These are phyloP conservation scores for Suaeda aralocaspica DNA, from an alignment of 148 eudicot genomes.

Conservation along the genomic window DNA sequence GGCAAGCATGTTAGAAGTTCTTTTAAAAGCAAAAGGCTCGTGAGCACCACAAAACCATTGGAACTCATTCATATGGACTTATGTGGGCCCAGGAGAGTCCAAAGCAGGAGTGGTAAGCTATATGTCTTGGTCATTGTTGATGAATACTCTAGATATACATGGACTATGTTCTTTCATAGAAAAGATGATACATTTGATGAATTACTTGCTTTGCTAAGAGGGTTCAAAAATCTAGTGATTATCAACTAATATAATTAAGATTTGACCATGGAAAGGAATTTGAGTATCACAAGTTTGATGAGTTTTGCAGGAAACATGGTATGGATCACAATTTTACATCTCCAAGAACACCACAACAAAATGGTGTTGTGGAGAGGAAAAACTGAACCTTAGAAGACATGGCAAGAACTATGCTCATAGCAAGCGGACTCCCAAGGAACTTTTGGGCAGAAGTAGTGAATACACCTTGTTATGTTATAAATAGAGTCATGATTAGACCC, in stretches of 20 bases:
- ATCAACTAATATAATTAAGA: neutral
- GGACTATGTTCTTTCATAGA: neutral
- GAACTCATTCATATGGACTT: neutral
- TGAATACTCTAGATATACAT: neutral
- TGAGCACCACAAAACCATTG: neutral
- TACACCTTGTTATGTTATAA: neutral
- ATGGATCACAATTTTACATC: neutral
- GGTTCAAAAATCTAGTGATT: neutral
- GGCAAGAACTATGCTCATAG: neutral
- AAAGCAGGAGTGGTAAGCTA: neutral
- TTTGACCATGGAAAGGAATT: neutral
- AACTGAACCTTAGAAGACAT: neutral
- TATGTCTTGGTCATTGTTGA: neutral
- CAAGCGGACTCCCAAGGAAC: neutral
- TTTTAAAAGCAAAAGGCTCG: neutral
- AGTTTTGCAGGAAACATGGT: neutral
- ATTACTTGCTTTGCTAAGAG: neutral
- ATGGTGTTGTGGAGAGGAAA: neutral
- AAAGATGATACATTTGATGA: constrained; percentile 3
- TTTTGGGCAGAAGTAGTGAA: neutral
- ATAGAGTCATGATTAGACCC: neutral
- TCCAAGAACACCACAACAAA: constrained; percentile 5
- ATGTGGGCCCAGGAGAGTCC: neutral
- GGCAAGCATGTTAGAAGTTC: neutral
- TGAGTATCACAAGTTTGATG: neutral